A percentile compares a stretch with the other conserved stretches of the same genome.
Conservation (phyloP, 345 rosid genomes). For the Camelina neglecta region DNA sequence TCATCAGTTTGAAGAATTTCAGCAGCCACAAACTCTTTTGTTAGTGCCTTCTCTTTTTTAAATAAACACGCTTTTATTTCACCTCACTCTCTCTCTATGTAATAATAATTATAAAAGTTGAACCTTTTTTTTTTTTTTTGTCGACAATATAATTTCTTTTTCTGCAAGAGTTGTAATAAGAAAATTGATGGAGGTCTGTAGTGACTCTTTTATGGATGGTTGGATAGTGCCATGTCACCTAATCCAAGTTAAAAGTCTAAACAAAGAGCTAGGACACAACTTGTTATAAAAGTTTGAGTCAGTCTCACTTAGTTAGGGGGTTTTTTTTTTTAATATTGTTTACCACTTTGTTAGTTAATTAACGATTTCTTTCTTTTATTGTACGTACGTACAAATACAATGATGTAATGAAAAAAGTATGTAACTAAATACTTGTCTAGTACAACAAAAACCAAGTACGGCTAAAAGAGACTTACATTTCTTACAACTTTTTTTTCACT, state of each 20-base stretch:
- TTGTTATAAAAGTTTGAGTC: constrained; percentile 5
- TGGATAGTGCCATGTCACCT: constrained; percentile 9
- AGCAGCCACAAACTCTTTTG: constrained; percentile 38
- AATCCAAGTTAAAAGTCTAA: not conserved
- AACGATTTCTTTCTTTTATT: constrained; percentile 25
- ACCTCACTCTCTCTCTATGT: not conserved
- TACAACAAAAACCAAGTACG: constrained; percentile 1
- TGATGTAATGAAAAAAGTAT: not conserved
- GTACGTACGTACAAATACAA: too few relatives aligned
- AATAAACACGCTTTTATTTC: constrained; percentile 24
- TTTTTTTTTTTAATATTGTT: not conserved
- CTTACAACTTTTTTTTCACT: not conserved
- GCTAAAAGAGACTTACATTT: not conserved
- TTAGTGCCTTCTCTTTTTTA: constrained; percentile 14
- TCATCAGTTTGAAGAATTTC: constrained; percentile 8
- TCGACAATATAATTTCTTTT: too few relatives aligned
- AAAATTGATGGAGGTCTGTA: constrained; percentile 11
- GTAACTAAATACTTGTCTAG: not conserved
- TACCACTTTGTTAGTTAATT: constrained; percentile 29
- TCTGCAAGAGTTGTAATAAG: too few relatives aligned
- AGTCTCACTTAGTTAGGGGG: not conserved
- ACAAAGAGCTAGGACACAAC: not conserved
- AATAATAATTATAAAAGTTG: too few relatives aligned
- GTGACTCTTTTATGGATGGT: constrained; percentile 9
- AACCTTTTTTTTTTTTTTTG: not conserved